These are phyloP conservation scores for Microdochium bolleyi DNA, from an alignment of 2,329 filamentous ascomycete genomes.

Conservation along the genomic window DNA sequence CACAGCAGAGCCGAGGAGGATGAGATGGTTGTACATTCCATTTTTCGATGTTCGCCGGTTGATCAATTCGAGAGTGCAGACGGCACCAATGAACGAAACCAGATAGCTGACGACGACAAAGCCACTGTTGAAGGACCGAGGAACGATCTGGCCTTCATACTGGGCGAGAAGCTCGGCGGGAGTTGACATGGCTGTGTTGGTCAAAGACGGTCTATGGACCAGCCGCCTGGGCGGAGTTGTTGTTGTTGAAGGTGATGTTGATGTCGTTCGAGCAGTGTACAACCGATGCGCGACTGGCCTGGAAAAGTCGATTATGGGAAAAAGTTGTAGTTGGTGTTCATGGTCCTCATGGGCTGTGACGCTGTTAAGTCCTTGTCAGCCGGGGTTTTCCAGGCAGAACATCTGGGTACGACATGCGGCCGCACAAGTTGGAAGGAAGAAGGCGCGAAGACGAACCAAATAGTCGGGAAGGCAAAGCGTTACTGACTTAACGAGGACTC, in stretches of 20 bases:
- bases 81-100: conserved; percentile 69
- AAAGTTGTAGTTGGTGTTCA: background rate
- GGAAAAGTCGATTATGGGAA: too few species aligned
- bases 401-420: background rate
- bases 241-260: background rate
- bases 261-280: too few species aligned
- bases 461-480: background rate
- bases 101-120: conserved; percentile 67
- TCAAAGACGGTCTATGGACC: background rate
- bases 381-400: background rate
- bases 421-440: background rate
- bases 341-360: background rate
- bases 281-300: background rate
- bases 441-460: background rate
- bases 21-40: conserved; percentile 60
- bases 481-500: background rate
- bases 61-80: conserved; percentile 74
- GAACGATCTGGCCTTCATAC: conserved; percentile 37
- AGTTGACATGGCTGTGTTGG: conserved; percentile 12
- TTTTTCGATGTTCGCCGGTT: conserved; percentile 65
- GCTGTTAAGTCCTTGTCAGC: background rate
- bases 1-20: conserved; percentile 56
- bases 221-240: background rate
- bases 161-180: conserved; percentile 23
- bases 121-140: conserved; percentile 43